Conservation (phyloP, 108 stramenopile species). For the Discostella stelligeroides region DNA sequence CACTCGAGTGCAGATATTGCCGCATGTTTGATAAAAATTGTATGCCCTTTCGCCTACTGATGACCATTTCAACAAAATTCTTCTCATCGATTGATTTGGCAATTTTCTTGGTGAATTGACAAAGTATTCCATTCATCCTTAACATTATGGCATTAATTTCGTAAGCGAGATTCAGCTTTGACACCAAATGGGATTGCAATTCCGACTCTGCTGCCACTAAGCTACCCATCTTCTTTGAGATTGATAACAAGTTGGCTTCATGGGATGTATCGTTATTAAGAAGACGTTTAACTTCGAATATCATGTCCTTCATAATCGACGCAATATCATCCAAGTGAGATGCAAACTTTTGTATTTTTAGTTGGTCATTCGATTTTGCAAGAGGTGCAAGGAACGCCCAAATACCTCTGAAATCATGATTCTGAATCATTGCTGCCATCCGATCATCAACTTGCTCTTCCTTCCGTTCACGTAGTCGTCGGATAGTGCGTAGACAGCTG, state of each 20-base stretch:
- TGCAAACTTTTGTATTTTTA: slow-evolving; percentile 50
- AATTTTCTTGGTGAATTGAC: neutral
- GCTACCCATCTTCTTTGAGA: slow-evolving; percentile 34
- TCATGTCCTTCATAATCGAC: slow-evolving; percentile 15
- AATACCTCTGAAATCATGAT: slow-evolving; percentile 50
- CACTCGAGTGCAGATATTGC: neutral
- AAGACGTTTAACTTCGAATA: slow-evolving; percentile 4
- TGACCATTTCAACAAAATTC: slow-evolving; percentile 22
- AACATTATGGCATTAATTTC: neutral
- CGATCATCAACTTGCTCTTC: slow-evolving; percentile 49
- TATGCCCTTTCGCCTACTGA: slow-evolving; percentile 11
- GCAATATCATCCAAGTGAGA: slow-evolving; percentile 25
- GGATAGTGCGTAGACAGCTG: slow-evolving; percentile 31
- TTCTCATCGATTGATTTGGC: slow-evolving; percentile 9
- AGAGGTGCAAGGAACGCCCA: slow-evolving; percentile 46
- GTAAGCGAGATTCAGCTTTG: slow-evolving; percentile 22
- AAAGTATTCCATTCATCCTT: slow-evolving; percentile 5
- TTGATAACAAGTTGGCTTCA: slow-evolving; percentile 1
- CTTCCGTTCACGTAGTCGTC: slow-evolving; percentile 47
- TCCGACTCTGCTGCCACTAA: slow-evolving; percentile 40
- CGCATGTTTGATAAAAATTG: slow-evolving; percentile 5
- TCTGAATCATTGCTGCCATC: slow-evolving; percentile 40
- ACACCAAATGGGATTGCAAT: slow-evolving; percentile 15
- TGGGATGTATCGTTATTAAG: slow-evolving; percentile 16
- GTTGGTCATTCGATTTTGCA: slow-evolving; percentile 50